Percentiles rank a stretch among this genome's conserved stretches.
phyloP scores from a whole-genome alignment of 352 stramenopile genomes.

The Pythium guiyangense region DNA sequence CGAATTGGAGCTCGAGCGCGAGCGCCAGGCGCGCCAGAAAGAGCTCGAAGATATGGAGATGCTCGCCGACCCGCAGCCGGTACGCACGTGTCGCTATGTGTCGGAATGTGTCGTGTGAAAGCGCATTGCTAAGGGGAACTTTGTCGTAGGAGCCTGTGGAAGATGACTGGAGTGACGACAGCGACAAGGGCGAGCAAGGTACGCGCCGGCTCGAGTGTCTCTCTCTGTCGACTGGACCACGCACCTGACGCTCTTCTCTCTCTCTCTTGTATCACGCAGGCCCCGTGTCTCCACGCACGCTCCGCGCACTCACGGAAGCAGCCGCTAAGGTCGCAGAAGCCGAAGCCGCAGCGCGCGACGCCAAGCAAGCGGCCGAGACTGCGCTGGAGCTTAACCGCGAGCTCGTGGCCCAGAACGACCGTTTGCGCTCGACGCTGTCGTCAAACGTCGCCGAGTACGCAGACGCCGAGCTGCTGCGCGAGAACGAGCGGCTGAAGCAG shows the following conservation, averaged over 20 bases:
- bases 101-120: background rate
- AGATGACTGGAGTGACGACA: no score
- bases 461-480: constrained; percentile 54
- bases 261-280: constrained; percentile 18
- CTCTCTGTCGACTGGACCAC: background rate
- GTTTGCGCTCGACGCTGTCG: constrained; percentile 52
- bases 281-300: constrained; percentile 54
- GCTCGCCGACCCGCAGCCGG: constrained; percentile 48
- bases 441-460: constrained; percentile 70
- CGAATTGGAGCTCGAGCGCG: constrained; percentile 15
- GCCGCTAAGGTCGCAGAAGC: constrained; percentile 73
- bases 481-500: constrained; percentile 70
- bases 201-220: background rate
- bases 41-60: constrained; percentile 28
- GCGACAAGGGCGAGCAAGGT: no score
- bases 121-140: no score
- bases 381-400: constrained; percentile 60
- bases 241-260: background rate
- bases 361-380: constrained; percentile 55
- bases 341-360: constrained; percentile 62
- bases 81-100: constrained; percentile 21
- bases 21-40: background rate
- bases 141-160: no score
- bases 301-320: constrained; percentile 62
- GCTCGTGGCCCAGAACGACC: constrained; percentile 57